Percentiles rank a stretch among this genome's conserved stretches.
Evolutionary conservation across 768 basidiomycete genomes (phyloP).

Genomic region (Amyloporia xantha): DNA sequence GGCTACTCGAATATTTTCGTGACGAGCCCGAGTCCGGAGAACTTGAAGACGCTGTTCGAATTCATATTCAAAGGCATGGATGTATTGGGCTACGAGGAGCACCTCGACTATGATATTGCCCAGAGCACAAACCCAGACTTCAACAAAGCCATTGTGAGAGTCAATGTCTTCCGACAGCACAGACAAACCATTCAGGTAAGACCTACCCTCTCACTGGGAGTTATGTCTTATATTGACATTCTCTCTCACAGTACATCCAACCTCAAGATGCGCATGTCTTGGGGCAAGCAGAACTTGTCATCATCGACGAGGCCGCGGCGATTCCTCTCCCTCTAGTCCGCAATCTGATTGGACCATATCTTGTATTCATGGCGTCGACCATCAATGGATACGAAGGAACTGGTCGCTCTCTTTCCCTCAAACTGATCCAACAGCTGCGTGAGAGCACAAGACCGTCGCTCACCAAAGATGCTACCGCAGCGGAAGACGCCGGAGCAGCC

Average conservation of each 20-base stretch:
- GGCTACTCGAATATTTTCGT: slow-evolving; percentile 98
- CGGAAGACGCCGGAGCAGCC: slow-evolving; percentile 34
- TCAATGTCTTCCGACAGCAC: slow-evolving; percentile 89
- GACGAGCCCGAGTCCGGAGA: slow-evolving; percentile 95
- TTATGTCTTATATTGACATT: not conserved
- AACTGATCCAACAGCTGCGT: slow-evolving; percentile 93
- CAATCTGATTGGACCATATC: slow-evolving; percentile 91
- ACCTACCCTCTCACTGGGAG: not conserved
- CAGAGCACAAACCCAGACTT: slow-evolving; percentile 94
- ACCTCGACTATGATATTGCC: slow-evolving; percentile 93
- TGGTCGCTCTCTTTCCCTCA: slow-evolving; percentile 95
- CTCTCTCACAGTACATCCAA: slow-evolving; percentile 78
- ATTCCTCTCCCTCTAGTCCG: slow-evolving; percentile 95
- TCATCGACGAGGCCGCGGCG: slow-evolving; percentile 98
- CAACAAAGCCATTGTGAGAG: slow-evolving; percentile 90
- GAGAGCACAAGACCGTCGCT: slow-evolving; percentile 82
- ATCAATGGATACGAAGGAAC: slow-evolving; percentile 99
- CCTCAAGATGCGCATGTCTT: slow-evolving; percentile 97
- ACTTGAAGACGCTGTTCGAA: slow-evolving; percentile 95
- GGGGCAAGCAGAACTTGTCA: slow-evolving; percentile 93
- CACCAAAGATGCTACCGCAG: slow-evolving; percentile 46
- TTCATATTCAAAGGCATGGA: slow-evolving; percentile 98
- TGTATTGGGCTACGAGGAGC: slow-evolving; percentile 91
- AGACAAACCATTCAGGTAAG: slow-evolving; percentile 93
- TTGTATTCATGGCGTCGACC: slow-evolving; percentile 98